Base-by-base conservation (phyloP, 257 asterid species). In the Agastache rugosa region DNA sequence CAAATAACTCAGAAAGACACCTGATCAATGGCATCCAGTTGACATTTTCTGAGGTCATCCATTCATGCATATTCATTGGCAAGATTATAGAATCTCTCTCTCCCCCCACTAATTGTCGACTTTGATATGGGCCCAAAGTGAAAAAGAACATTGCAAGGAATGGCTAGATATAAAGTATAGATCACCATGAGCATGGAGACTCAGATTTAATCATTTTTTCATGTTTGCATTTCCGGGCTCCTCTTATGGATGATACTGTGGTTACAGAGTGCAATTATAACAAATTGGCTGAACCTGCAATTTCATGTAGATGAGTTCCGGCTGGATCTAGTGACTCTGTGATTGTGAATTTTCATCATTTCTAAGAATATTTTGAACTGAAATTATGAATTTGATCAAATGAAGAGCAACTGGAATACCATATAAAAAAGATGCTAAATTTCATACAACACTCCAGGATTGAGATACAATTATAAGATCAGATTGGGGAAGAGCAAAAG, bases 1-100 rank as follows among this genome's bases (percentile, higher is more conserved):
- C 34, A 44, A 66, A 11, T 69, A 22, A 34, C 29, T 62, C 69
- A 47, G 6, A 35, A 25, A 45, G 47, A 35, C 44, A 48, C 17
- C 5, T 34, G n/a, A 44, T 70, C 72, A 37, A 16, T 35, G 54
- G 71, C 29, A 20, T 70, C 25, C 45, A 44, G 22, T 62, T 41
- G 60, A 15, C 58, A 17, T 51, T 58, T 62, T 62, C 25, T 50
- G 37, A 55, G 58, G 20, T 39, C 69, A 56, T 62, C 35, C 6
- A 1, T 47, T 69, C 53, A 22, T 67, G 59, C 10, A 54, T 59
- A 22, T 59, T 45, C 48, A 61, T 60, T 34, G 48, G 60, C 27
- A 20, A 17, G 69, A 20, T 11, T 29, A 34, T 19, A 2, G 41
- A 63, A 22, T 45, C n/a, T 50, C 20, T 15, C 19, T 47, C 54